phyloP scores from a whole-genome alignment of 2,329 filamentous ascomycete species.

The Metarhizium humberi region DNA sequence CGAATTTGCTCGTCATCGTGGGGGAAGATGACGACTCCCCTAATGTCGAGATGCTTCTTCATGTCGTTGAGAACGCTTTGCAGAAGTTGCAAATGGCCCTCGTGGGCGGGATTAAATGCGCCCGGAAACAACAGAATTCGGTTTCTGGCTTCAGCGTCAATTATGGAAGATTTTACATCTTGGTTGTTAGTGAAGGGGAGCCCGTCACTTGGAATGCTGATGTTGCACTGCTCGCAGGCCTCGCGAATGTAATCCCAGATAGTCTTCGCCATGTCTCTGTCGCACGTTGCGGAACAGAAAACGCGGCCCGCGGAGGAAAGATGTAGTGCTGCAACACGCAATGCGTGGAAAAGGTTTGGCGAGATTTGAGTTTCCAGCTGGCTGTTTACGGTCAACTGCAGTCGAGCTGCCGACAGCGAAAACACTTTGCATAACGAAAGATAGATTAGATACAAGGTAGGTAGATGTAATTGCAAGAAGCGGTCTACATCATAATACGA shows the following conservation, averaged over 20 bases:
- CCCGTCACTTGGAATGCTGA: conserved; percentile 2
- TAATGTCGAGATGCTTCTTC: conserved; percentile 17
- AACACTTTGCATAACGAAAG: too few relatives aligned
- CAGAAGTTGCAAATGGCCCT: conserved; percentile 23
- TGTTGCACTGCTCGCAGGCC: background rate
- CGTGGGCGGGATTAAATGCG: conserved; percentile 28
- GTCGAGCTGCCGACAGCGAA: too few relatives aligned
- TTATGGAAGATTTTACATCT: background rate
- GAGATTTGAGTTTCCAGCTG: background rate
- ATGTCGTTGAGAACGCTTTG: conserved; percentile 17
- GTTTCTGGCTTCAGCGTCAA: conserved; percentile 7
- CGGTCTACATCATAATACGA: too few relatives aligned
- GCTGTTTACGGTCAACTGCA: background rate
- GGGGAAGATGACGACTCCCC: conserved; percentile 21
- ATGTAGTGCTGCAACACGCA: background rate
- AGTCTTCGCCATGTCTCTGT: background rate
- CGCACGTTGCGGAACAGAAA: background rate
- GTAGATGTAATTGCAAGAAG: too few relatives aligned
- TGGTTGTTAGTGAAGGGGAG: background rate
- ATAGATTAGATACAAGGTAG: too few relatives aligned
- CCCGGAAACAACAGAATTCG: conserved; percentile 26
- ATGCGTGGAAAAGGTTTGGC: background rate
- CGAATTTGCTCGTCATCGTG: conserved; percentile 15
- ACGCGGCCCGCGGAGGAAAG: background rate
- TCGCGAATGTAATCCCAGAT: background rate